phyloP scores from a whole-genome alignment of 805 yeast genomes.

The Candida silvicultrix region DNA sequence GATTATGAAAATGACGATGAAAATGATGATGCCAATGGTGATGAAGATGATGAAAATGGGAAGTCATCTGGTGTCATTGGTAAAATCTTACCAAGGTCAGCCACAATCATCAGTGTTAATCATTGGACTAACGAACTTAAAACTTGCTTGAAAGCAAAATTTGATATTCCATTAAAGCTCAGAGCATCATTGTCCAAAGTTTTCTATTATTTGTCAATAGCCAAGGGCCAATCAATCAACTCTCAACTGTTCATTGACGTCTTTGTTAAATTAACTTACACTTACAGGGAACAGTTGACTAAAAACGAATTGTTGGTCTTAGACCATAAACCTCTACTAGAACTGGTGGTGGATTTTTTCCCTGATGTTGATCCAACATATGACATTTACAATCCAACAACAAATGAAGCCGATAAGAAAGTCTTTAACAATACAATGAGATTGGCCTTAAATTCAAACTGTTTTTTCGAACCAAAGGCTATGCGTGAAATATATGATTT shows the following conservation, averaged over 20 bases:
- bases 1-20: conserved; percentile 30
- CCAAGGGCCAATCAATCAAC: conserved; percentile 64
- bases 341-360: conserved; percentile 28
- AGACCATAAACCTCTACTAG: conserved; percentile 29
- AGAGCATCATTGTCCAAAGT: conserved; percentile 59
- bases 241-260: conserved; percentile 54
- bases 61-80: conserved; percentile 42
- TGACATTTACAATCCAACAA: conserved; percentile 29
- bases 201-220: conserved; percentile 64
- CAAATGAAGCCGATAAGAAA: conserved; percentile 34
- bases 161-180: conserved; percentile 65
- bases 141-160: conserved; percentile 71
- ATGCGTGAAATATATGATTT: conserved; percentile 45
- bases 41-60: conserved; percentile 30
- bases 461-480: conserved; percentile 43
- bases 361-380: conserved; percentile 44
- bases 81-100: conserved; percentile 56
- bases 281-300: conserved; percentile 24
- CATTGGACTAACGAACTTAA: conserved; percentile 86
- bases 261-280: conserved; percentile 48
- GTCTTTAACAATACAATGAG: conserved; percentile 41
- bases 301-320: conserved; percentile 23
- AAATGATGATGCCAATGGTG: conserved; percentile 29
- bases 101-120: conserved; percentile 67
- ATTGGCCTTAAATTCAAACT: conserved; percentile 47